A percentile compares a stretch with the other conserved stretches of the same genome.
phyloP scores from a whole-genome alignment of 2,329 filamentous ascomycete genomes.

The Talaromyces sp. region DNA sequence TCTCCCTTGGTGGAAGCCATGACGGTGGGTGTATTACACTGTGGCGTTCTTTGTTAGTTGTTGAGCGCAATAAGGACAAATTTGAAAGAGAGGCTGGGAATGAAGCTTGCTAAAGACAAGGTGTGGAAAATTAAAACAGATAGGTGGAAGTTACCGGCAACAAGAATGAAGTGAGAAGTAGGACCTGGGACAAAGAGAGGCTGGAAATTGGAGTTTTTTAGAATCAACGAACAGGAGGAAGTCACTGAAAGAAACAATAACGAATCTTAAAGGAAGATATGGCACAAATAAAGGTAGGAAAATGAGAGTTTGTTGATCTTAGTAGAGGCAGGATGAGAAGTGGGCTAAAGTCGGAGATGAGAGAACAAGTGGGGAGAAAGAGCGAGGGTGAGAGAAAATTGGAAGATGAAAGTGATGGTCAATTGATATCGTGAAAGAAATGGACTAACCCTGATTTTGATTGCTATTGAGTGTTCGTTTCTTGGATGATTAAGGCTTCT shows the following conservation, averaged over 20 bases:
- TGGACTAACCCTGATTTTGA: background rate
- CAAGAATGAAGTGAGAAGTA: background rate
- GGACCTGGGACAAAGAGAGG: background rate
- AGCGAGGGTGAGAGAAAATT: background rate
- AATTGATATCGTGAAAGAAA: background rate
- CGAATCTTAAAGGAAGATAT: background rate
- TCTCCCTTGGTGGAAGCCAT: conserved; percentile 12
- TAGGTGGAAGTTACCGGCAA: background rate
- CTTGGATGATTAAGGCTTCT: background rate
- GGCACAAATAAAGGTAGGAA: background rate
- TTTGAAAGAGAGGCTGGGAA: background rate
- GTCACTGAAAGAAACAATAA: background rate
- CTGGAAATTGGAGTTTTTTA: background rate
- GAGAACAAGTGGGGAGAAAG: background rate
- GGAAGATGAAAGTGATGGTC: background rate
- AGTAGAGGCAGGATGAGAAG: background rate
- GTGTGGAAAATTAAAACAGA: background rate
- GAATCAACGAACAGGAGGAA: background rate
- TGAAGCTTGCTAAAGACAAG: background rate
- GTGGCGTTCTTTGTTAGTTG: background rate
- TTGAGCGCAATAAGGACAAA: background rate
- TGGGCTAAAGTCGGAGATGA: background rate
- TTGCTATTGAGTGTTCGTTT: background rate
- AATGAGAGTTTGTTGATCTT: background rate
- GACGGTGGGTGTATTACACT: background rate